Percentiles rank a stretch among this genome's conserved stretches.
phyloP scores from a whole-genome alignment of 305 asterid genomes.

The Andrographis paniculata region DNA sequence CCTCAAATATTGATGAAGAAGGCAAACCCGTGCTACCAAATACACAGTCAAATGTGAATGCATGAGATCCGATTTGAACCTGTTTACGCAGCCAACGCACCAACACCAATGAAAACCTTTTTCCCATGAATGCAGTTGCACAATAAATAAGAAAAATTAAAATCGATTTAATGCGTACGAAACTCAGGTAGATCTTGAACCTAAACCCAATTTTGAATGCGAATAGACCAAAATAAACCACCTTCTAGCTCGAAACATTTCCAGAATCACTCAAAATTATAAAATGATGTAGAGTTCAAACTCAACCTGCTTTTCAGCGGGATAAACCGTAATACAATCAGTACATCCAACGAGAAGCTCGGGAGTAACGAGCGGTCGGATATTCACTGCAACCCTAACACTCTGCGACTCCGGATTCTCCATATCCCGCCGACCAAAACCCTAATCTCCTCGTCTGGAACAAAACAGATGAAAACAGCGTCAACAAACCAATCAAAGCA shows the following conservation, averaged over 20 bases:
- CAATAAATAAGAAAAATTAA: background rate
- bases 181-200: background rate
- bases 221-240: background rate
- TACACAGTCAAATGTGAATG: conserved; percentile 78
- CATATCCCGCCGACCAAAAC: conserved; percentile 30
- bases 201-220: background rate
- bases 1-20: conserved; percentile 52
- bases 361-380: conserved; percentile 80
- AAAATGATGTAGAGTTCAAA: too few relatives aligned
- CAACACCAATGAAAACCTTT: conserved; percentile 4
- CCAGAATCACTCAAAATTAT: too few relatives aligned
- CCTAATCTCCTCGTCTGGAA: conserved; percentile 19
- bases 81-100: conserved; percentile 24
- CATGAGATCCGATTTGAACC: conserved; percentile 98
- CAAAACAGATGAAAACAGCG: background rate
- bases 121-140: background rate
- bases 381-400: conserved; percentile 81
- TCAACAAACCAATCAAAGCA: conserved; percentile 5
- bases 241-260: background rate
- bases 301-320: conserved; percentile 71
- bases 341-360: conserved; percentile 93
- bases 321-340: conserved; percentile 68
- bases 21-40: conserved; percentile 66
- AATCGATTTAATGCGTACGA: background rate
- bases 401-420: conserved; percentile 61